Percentiles rank a stretch among this genome's conserved stretches.
phyloP scores from a whole-genome alignment of 2,329 filamentous ascomycete species.

The Fusarium burgessii region DNA sequence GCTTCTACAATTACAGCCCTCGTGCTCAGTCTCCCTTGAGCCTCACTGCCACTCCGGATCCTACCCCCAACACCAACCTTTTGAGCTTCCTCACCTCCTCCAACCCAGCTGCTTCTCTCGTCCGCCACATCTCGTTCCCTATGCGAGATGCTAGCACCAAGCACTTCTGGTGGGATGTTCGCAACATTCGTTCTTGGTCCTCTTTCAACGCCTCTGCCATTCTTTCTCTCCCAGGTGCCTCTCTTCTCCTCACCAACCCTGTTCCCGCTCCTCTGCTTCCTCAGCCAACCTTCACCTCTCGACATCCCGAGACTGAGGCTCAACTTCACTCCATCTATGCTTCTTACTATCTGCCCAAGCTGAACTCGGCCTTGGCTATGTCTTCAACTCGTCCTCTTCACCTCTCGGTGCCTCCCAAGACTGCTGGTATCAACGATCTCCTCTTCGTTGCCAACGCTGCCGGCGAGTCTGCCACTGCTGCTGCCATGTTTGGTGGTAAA shows the following conservation, averaged over 20 bases:
- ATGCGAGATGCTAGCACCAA: constrained; percentile 75
- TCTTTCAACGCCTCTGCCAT: constrained; percentile 81
- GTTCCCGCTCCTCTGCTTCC: constrained; percentile 73
- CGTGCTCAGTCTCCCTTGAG: constrained; percentile 61
- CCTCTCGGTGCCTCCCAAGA: constrained; percentile 58
- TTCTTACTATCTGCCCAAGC: constrained; percentile 83
- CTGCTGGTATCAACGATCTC: constrained; percentile 60
- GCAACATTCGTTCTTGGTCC: constrained; percentile 86
- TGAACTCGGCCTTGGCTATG: constrained; percentile 85
- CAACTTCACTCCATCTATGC: constrained; percentile 81
- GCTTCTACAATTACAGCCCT: constrained; percentile 59
- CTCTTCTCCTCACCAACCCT: constrained; percentile 77
- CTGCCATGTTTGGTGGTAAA: constrained; percentile 63
- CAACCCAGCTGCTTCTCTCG: constrained; percentile 85
- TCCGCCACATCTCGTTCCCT: constrained; percentile 80
- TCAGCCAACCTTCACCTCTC: constrained; percentile 65
- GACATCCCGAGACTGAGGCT: constrained; percentile 82
- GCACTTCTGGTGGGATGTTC: constrained; percentile 97
- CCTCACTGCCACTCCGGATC: constrained; percentile 57
- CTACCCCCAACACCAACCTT: constrained; percentile 73
- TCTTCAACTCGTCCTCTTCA: constrained; percentile 75
- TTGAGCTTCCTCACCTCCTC: constrained; percentile 81
- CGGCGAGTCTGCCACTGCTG: constrained; percentile 67
- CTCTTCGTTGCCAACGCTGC: constrained; percentile 75
- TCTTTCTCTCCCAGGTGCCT: constrained; percentile 77